Conservation (phyloP, 225 moss, liverwort and hornwort genomes). For the Rhytidiadelphus loreus region DNA sequence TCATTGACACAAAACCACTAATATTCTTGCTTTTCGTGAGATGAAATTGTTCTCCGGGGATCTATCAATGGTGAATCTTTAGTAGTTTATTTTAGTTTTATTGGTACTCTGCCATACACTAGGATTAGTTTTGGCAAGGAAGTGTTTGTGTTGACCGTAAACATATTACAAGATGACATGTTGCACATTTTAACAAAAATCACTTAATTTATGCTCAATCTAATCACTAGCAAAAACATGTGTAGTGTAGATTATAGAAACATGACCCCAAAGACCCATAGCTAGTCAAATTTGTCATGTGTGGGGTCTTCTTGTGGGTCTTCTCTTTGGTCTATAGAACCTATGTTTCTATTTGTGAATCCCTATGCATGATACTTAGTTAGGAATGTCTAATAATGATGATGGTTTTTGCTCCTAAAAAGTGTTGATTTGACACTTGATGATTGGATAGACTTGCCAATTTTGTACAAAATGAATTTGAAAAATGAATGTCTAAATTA, state of each 20-base stretch:
- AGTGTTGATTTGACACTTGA: background rate
- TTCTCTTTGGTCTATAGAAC: accelerated
- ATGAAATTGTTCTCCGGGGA: background rate
- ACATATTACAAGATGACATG: too few relatives aligned
- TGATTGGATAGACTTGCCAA: background rate
- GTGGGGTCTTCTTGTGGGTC: background rate
- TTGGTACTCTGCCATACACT: background rate
- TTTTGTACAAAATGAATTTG: background rate
- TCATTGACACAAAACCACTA: too few relatives aligned
- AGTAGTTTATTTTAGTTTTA: background rate
- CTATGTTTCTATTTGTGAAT: background rate
- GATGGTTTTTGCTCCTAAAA: background rate
- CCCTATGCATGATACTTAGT: accelerated
- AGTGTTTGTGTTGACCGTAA: background rate
- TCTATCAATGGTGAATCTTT: background rate
- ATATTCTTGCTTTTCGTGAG: accelerated
- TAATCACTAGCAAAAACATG: background rate
- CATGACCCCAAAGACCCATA: background rate
- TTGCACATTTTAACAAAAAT: background rate
- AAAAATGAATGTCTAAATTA: background rate
- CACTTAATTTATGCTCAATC: background rate
- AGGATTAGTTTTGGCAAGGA: background rate
- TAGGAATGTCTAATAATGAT: background rate
- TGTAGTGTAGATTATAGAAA: accelerated
- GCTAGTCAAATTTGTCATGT: background rate